Percentiles rank a stretch among this genome's conserved stretches.
These are phyloP conservation scores for Suhomyces prunicola DNA, from an alignment of 805 yeast genomes.

Conservation along the genomic window DNA sequence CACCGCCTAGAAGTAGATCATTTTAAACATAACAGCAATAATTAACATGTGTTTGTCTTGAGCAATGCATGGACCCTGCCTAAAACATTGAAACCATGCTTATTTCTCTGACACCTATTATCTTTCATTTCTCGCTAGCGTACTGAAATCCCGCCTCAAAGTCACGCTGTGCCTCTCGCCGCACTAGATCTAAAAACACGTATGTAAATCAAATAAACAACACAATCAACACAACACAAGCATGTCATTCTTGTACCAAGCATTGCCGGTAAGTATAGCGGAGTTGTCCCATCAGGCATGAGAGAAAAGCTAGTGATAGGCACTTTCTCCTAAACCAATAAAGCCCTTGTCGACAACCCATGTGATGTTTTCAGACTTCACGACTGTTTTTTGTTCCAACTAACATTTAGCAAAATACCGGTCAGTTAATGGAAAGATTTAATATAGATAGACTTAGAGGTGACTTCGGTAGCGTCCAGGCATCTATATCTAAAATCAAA, in stretches of 20 bases:
- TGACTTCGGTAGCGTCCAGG: slow-evolving; percentile 46
- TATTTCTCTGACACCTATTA: neutral
- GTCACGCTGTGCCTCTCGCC: slow-evolving; percentile 1
- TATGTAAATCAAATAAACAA: slow-evolving; percentile 1
- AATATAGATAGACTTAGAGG: slow-evolving; percentile 21
- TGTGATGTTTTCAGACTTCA: neutral
- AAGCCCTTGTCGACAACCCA: neutral
- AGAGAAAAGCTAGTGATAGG: neutral
- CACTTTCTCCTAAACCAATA: neutral
- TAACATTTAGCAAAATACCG: slow-evolving; percentile 12
- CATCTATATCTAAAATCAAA: slow-evolving; percentile 66
- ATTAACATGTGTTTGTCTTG: too few species aligned
- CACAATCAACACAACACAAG: neutral
- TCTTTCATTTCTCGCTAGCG: neutral
- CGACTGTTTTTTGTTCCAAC: neutral
- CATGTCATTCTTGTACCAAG: slow-evolving; percentile 8
- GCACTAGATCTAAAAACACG: slow-evolving; percentile 1
- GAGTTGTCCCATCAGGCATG: neutral
- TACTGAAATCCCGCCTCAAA: neutral
- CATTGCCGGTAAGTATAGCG: slow-evolving; percentile 5
- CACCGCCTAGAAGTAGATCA: neutral
- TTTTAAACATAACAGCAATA: neutral
- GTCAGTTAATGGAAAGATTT: slow-evolving; percentile 20
- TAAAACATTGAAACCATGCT: neutral
- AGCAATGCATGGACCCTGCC: too few species aligned